Base-by-base conservation (phyloP, 257 asterid genomes). In the Paulownia fortunei region DNA sequence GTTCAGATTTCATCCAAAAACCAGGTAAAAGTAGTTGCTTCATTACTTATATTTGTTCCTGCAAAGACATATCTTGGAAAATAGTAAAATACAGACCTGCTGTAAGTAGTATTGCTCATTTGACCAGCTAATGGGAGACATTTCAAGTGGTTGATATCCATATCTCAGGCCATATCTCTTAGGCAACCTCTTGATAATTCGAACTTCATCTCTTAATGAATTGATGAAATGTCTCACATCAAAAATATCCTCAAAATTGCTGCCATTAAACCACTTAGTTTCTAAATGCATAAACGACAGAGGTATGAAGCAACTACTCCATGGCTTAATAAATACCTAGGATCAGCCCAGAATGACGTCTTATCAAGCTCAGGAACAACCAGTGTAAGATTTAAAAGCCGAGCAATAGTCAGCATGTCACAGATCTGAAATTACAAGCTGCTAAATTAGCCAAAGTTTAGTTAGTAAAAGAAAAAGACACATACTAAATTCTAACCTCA, bases 71-170 rank as follows among this genome's bases (percentile, higher is more conserved):
- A 13, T 47, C 55, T 47, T 47, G 55, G 19, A 15, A 47, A 47
- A 13, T 3, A n/a, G n/a, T n/a, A n/a, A n/a, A n/a, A n/a, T n/a
- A n/a, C n/a, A n/a, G 39, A 91, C 97, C 97, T 92, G 92, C 67
- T 92, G 80, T 86, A 87, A 79, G 81, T 92, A 92, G 86, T 92
- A 92, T 47, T 86, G 84, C 68, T 90, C 96, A 76, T 81, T 87
- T 41, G 96, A 92, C 97, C 97, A 92, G 87, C 94, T 92, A 70
- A 88, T 86, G 67, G 97, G 96, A 79, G 96, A 87, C 96, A 90
- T 92, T 79, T 60, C 84, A 32, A 84, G 86, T 41, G 83, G 86
- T 74, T 82, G 91, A 84, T 81, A 76, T 64, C 88, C 88, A 84
- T 79, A 49, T 81, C 83, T 85, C 85, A 79, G 70, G 78, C 88